Evolutionary conservation across 2,329 filamentous ascomycete genomes (phyloP).

Genomic region (Pseudophaeomoniella oleicola): DNA sequence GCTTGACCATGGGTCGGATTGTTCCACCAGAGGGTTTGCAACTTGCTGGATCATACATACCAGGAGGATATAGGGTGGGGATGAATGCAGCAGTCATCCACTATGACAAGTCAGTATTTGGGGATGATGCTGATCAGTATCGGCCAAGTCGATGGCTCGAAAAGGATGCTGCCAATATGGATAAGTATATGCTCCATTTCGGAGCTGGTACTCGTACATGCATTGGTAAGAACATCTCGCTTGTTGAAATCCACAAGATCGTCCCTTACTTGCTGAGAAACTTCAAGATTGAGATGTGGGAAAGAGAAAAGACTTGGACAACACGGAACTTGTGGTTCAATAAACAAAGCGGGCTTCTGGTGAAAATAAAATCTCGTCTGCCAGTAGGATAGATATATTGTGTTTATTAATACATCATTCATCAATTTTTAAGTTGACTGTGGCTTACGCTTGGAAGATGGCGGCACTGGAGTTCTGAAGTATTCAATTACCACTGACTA

Average conservation of each 20-base stretch:
- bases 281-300: too few relatives aligned
- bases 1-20: conserved; percentile 19
- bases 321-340: too few relatives aligned
- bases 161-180: conserved; percentile 20
- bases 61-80: conserved; percentile 32
- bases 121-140: conserved; percentile 27
- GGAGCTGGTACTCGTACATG: conserved; percentile 30
- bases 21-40: conserved; percentile 24
- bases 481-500: too few relatives aligned
- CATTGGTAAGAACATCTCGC: conserved; percentile 32
- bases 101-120: conserved; percentile 21
- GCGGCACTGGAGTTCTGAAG: too few relatives aligned
- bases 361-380: too few relatives aligned
- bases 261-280: conserved; percentile 17
- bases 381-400: too few relatives aligned
- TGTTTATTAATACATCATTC: too few relatives aligned
- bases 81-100: conserved; percentile 27
- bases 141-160: conserved; percentile 37
- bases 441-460: too few relatives aligned
- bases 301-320: too few relatives aligned
- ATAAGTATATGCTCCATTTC: conserved; percentile 29
- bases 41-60: conserved; percentile 26
- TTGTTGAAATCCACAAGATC: conserved; percentile 35
- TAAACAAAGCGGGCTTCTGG: too few relatives aligned
- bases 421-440: too few relatives aligned